Conservation (phyloP, 805 yeast genomes). For the Ogataea populi-albae region DNA sequence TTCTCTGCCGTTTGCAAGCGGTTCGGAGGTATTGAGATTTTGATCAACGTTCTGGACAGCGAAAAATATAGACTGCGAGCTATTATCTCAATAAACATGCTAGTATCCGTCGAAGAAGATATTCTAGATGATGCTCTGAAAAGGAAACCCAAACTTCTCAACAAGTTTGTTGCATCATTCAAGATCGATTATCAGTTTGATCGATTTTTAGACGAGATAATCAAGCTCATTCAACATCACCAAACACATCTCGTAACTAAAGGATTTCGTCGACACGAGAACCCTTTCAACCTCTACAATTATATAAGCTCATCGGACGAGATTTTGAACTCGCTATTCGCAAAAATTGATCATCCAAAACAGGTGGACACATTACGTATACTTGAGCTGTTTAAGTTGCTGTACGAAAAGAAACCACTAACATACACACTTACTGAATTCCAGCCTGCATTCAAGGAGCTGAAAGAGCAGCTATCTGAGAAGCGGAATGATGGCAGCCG, state of each 20-base stretch:
- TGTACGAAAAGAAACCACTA: slow-evolving; percentile 14
- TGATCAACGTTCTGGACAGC: slow-evolving; percentile 13
- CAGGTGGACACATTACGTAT: slow-evolving; percentile 14
- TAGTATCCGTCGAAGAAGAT: slow-evolving; percentile 11
- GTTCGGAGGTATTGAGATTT: slow-evolving; percentile 17
- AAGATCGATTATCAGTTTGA: slow-evolving; percentile 12
- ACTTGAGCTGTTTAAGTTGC: slow-evolving; percentile 9
- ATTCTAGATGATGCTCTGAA: slow-evolving; percentile 14
- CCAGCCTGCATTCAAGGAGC: slow-evolving; percentile 14
- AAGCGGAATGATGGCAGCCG: neutral
- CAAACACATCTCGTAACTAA: slow-evolving; percentile 3
- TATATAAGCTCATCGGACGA: slow-evolving; percentile 19
- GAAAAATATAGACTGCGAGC: slow-evolving; percentile 11
- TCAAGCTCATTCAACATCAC: slow-evolving; percentile 8
- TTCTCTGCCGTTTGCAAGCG: slow-evolving; percentile 9
- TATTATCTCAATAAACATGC: slow-evolving; percentile 8
- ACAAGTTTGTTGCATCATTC: slow-evolving; percentile 13
- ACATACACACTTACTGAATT: slow-evolving; percentile 13
- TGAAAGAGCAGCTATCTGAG: slow-evolving; percentile 5
- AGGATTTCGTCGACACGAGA: slow-evolving; percentile 7
- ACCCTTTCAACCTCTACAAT: slow-evolving; percentile 13
- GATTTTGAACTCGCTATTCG: slow-evolving; percentile 13
- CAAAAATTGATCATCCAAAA: slow-evolving; percentile 12
- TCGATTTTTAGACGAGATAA: slow-evolving; percentile 10
- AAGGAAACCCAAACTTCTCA: slow-evolving; percentile 12